A percentile compares a stretch with the other conserved stretches of the same genome.
Conservation (phyloP, 164 flowering plant species). For the Stephania japonica region DNA sequence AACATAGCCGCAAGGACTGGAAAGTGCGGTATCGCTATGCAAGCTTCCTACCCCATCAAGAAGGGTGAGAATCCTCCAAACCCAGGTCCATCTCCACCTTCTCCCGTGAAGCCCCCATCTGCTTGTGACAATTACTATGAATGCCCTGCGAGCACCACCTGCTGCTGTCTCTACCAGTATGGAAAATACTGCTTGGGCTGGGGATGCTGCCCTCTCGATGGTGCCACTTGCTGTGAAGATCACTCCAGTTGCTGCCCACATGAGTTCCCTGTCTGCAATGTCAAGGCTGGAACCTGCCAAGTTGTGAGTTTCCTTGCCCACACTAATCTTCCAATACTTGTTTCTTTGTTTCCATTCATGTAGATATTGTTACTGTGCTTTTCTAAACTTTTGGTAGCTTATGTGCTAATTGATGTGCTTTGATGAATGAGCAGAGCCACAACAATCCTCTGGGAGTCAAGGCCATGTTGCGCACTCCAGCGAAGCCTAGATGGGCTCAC, state of each 20-base stretch:
- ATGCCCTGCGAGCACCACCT: conserved; percentile 60
- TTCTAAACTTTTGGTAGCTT: neutral
- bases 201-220: conserved; percentile 91
- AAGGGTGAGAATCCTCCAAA: conserved; percentile 56
- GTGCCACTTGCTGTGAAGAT: conserved; percentile 76
- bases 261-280: conserved; percentile 66
- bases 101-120: conserved; percentile 46
- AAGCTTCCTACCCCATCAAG: conserved; percentile 71
- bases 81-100: conserved; percentile 89
- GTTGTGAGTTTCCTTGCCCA: conserved; percentile 22
- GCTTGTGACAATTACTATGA: conserved; percentile 52
- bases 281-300: conserved; percentile 51
- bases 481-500: conserved; percentile 40
- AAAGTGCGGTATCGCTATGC: conserved; percentile 69
- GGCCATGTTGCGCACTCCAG: conserved; percentile 60
- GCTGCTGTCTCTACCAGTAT: conserved; percentile 68
- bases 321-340: neutral
- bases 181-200: conserved; percentile 54
- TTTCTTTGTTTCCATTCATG: neutral
- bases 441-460: conserved; percentile 57
- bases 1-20: conserved; percentile 34
- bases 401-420: conserved; percentile 1
- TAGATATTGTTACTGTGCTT: neutral
- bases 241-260: conserved; percentile 76
- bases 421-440: conserved; percentile 49